phyloP scores from a whole-genome alignment of 176 grass and related monocot genomes.

The Eragrostis nindensis region DNA sequence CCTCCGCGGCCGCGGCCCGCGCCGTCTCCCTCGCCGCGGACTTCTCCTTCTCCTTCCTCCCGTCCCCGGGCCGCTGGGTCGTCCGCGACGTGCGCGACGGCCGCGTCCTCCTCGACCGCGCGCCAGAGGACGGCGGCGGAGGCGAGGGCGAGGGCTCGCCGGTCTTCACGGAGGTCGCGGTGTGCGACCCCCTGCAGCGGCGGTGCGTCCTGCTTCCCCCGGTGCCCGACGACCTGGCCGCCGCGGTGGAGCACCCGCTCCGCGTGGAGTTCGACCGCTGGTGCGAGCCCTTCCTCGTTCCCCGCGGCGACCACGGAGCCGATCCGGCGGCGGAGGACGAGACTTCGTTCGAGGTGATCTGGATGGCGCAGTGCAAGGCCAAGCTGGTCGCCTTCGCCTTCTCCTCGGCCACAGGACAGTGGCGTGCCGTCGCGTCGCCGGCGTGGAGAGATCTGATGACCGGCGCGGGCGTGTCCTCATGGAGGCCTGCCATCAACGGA shows the following conservation, averaged over 20 bases:
- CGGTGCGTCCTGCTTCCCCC: constrained; percentile 30
- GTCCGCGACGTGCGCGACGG: constrained; percentile 42
- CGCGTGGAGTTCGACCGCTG: constrained; percentile 38
- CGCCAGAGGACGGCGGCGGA: background rate
- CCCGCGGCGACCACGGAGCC: background rate
- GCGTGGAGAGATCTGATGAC: constrained; percentile 4
- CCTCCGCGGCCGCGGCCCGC: constrained; percentile 13
- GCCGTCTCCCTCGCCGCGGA: constrained; percentile 40
- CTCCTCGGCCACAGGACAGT: constrained; percentile 21
- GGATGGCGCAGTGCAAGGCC: constrained; percentile 40
- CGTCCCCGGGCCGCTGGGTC: constrained; percentile 23
- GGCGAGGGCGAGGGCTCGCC: background rate
- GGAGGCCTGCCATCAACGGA: background rate
- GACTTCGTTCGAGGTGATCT: constrained; percentile 36
- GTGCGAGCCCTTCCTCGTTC: constrained; percentile 46
- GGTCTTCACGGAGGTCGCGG: constrained; percentile 36
- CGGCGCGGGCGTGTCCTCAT: background rate
- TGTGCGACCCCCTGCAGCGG: constrained; percentile 49
- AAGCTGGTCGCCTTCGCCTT: constrained; percentile 41
- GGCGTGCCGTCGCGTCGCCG: constrained; percentile 32
- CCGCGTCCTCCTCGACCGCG: constrained; percentile 51
- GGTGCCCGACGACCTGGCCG: constrained; percentile 34
- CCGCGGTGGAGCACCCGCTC: constrained; percentile 41
- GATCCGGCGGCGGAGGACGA: background rate
- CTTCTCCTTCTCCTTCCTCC: constrained; percentile 54